Percentiles rank a stretch among this genome's conserved stretches.
Conservation (phyloP, 768 basidiomycete species). For the Naganishia friedmannii region DNA sequence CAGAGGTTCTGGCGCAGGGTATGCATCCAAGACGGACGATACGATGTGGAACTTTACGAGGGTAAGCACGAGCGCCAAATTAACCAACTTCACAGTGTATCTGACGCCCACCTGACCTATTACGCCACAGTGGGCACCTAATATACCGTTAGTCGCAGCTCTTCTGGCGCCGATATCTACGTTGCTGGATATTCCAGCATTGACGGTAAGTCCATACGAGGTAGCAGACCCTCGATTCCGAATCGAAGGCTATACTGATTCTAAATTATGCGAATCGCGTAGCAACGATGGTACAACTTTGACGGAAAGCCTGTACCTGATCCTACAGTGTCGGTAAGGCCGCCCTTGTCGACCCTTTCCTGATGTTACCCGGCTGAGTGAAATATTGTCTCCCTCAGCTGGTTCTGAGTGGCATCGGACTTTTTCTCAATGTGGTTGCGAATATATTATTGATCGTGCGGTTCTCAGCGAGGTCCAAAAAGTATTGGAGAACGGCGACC, state of each 20-base stretch:
- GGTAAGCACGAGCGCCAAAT: too few species aligned
- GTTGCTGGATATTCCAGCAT: constrained; percentile 52
- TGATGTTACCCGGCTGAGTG: constrained; percentile 27
- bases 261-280: background rate
- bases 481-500: constrained; percentile 42
- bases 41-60: constrained; percentile 15
- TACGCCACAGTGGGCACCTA: background rate
- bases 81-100: too few species aligned
- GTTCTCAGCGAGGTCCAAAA: constrained; percentile 41
- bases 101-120: too few species aligned
- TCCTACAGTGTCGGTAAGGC: constrained; percentile 37
- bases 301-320: constrained; percentile 43
- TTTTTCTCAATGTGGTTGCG: constrained; percentile 49
- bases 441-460: constrained; percentile 50
- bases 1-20: background rate
- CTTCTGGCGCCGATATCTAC: constrained; percentile 52
- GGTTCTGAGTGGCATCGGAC: constrained; percentile 40
- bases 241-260: background rate
- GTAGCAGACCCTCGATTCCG: too few species aligned
- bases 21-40: background rate
- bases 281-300: constrained; percentile 49
- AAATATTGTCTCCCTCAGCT: constrained; percentile 3
- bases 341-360: background rate
- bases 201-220: constrained; percentile 40
- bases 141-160: constrained; percentile 42